Percentiles rank a stretch among this genome's conserved stretches.
Conservation (phyloP, 192 early-diverging fungal genomes). For the Podila clonocystis region DNA sequence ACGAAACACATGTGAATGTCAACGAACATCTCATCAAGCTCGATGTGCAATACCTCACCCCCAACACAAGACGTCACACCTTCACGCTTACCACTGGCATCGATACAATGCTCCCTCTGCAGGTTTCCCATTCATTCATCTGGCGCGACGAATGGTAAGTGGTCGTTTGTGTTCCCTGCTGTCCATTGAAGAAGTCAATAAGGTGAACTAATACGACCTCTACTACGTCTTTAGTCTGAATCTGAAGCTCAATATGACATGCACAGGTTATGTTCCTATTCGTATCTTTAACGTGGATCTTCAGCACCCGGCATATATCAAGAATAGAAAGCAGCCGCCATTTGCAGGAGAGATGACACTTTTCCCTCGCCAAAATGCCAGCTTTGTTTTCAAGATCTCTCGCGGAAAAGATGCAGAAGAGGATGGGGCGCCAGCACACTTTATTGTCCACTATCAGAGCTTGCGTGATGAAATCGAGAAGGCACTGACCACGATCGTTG, state of each 20-base stretch:
- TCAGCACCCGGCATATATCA: conserved; percentile 28
- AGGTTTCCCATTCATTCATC: conserved; percentile 62
- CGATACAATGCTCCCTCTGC: conserved; percentile 60
- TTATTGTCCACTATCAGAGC: conserved; percentile 59
- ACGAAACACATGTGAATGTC: conserved; percentile 17
- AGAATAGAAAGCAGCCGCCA: conserved; percentile 34
- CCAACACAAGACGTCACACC: conserved; percentile 35
- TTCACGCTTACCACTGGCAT: conserved; percentile 61
- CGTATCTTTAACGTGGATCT: conserved; percentile 59
- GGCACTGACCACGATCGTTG: conserved; percentile 52
- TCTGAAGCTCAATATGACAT: conserved; percentile 57
- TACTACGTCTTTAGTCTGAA: conserved; percentile 37
- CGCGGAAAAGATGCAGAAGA: conserved; percentile 34
- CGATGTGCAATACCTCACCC: conserved; percentile 30
- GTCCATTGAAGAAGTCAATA: no score
- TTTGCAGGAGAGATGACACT: conserved; percentile 56
- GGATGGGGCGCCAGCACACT: conserved; percentile 52
- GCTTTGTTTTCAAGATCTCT: conserved; percentile 66
- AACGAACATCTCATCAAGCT: conserved; percentile 29
- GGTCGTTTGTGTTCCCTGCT: background rate
- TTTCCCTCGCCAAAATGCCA: conserved; percentile 63
- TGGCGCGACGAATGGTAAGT: conserved; percentile 65
- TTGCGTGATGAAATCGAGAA: conserved; percentile 63
- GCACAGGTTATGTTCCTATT: conserved; percentile 59
- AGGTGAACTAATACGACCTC: conserved; percentile 2